Evolutionary conservation across 2,329 filamentous ascomycete genomes (phyloP), one percentile per base, ranked within the genome.

Genomic region (Ascochyta koolunga): DNA sequence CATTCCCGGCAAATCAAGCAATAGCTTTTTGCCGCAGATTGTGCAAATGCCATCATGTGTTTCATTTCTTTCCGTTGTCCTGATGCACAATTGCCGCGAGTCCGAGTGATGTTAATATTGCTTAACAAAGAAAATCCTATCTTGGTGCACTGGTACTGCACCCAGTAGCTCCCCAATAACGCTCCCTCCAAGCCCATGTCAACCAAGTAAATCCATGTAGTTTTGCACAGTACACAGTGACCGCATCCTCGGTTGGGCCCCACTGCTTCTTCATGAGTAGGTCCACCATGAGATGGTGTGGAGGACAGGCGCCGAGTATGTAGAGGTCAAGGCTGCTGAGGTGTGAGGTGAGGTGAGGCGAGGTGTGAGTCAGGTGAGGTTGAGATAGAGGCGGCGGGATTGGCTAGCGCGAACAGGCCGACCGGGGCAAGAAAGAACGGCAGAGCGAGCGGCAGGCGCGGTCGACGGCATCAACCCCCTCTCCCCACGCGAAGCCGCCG

Each of bases 401-500:
- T 18, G 15, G n/a, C 24, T 43, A 43, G 40, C 27, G 40, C 27
- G 27, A 40, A 3, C 9, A 24, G 22, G 10, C 11, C 21, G 25
- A 21, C n/a, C n/a, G n/a, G n/a, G n/a, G n/a, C n/a, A n/a, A n/a
- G n/a, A n/a, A n/a, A n/a, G n/a, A 39, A 40, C 51, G 40, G 45
- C 45, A 53, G 19, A 13, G 22, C 38, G 33, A 41, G 51, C 51
- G 40, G 51, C 51, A 49, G 21, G 40, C 22, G 29, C 22, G 7
- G 4, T 35, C 36, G 11, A 41, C 35, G 51, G 51, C 51, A 46
- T 50, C 51, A 24, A 37, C 50, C 40, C 51, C 27, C 35, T 49
- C 44, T 19, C 16, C 39, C 33, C 24, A 40, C 39, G 61, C 58
- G 10, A 65, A 61, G 49, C 52, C 59, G 46, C 57, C 57, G 36